These are phyloP conservation scores for Ophiostoma populinum DNA, from an alignment of 2,329 filamentous ascomycete species.

Conservation along the genomic window DNA sequence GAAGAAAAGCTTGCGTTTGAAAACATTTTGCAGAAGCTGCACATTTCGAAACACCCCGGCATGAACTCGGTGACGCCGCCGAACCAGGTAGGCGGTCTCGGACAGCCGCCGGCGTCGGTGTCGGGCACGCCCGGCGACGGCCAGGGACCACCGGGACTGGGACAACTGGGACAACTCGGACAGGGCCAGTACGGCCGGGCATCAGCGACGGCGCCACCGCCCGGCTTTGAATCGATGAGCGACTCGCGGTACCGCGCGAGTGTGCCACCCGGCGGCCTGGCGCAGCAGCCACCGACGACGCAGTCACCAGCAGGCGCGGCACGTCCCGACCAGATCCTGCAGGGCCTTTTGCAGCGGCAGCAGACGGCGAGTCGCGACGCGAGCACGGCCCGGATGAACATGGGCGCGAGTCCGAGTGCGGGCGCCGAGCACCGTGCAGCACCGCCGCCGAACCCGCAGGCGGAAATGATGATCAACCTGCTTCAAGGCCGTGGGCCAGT, in stretches of 20 bases:
- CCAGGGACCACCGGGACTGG: conserved; percentile 7
- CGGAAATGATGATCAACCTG: conserved; percentile 72
- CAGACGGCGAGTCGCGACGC: conserved; percentile 28
- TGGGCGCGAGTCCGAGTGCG: background rate
- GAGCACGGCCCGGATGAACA: conserved; percentile 18
- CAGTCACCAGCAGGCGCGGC: conserved; percentile 3
- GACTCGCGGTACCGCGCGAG: conserved; percentile 20
- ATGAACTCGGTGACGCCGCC: too few relatives aligned
- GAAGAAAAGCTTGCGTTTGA: conserved; percentile 35
- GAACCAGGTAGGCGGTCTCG: too few relatives aligned
- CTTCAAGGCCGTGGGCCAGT: conserved; percentile 42
- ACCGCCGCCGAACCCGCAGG: conserved; percentile 38
- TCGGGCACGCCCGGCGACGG: conserved; percentile 9
- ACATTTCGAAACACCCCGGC: too few relatives aligned
- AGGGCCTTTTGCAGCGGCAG: conserved; percentile 42
- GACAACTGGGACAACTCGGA: background rate
- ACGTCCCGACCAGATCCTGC: conserved; percentile 33
- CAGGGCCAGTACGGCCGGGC: too few relatives aligned
- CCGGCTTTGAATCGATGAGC: conserved; percentile 26
- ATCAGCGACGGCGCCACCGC: too few relatives aligned
- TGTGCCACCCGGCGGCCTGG: conserved; percentile 18
- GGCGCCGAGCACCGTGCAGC: background rate
- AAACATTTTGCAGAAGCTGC: conserved; percentile 67
- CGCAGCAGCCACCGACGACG: conserved; percentile 26
- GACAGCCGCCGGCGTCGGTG: too few relatives aligned